These are phyloP conservation scores for Trichoderma aggressivum DNA, from an alignment of 2,329 filamentous ascomycete genomes.

Conservation along the genomic window DNA sequence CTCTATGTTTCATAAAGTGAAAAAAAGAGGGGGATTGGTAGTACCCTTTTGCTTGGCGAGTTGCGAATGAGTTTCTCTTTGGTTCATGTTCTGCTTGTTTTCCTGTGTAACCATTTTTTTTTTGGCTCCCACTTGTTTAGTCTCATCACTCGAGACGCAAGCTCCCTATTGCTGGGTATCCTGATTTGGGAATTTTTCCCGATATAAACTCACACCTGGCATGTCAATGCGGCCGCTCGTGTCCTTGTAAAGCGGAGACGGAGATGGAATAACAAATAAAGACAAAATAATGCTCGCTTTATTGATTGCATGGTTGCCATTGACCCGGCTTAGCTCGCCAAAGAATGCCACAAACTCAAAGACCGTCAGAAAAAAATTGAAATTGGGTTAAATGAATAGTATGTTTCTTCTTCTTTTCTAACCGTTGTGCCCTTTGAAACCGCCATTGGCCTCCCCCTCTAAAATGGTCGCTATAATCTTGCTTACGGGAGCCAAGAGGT, in stretches of 20 bases:
- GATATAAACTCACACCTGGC: background rate
- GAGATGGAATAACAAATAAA: background rate
- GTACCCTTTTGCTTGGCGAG: background rate
- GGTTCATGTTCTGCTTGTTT: background rate
- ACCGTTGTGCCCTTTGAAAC: background rate
- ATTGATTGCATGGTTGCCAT: background rate
- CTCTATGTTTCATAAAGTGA: background rate
- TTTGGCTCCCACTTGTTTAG: background rate
- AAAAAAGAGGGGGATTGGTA: background rate
- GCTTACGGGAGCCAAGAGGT: background rate
- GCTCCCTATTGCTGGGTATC: background rate
- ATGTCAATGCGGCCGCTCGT: background rate
- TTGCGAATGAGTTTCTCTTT: background rate
- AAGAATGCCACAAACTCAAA: background rate
- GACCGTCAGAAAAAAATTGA: background rate
- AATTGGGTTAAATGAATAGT: background rate
- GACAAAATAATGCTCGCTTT: background rate
- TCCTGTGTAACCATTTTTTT: background rate
- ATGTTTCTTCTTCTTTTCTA: background rate
- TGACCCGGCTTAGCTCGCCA: background rate
- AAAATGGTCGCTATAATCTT: background rate
- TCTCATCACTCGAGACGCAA: background rate
- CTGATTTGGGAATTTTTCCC: background rate
- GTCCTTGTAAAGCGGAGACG: background rate
- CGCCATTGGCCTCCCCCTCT: background rate